A percentile compares a stretch with the other conserved stretches of the same genome.
phyloP scores from a whole-genome alignment of 2,329 filamentous ascomycete species.

The Aureobasidium sp. region DNA sequence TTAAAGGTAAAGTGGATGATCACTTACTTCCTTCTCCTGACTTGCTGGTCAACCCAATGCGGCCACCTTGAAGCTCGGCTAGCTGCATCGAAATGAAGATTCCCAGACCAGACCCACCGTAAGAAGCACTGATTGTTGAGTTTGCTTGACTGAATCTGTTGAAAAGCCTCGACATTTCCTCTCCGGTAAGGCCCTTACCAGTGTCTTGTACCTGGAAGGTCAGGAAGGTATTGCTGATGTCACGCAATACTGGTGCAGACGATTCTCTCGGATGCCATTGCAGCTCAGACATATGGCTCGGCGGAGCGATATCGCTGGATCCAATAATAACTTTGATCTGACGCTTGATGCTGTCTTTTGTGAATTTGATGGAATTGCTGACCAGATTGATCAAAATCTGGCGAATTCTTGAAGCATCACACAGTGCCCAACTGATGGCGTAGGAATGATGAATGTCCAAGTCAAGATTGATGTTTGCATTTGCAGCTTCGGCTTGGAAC shows the following conservation, averaged over 20 bases:
- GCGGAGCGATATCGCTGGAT: constrained; percentile 35
- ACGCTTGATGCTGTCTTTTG: constrained; percentile 31
- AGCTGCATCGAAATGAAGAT: constrained; percentile 73
- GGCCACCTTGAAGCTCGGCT: constrained; percentile 73
- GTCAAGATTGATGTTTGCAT: constrained; percentile 30
- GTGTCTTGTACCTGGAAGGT: constrained; percentile 41
- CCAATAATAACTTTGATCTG: constrained; percentile 43
- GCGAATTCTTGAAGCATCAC: constrained; percentile 30
- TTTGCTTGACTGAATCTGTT: constrained; percentile 68
- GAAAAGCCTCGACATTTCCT: constrained; percentile 57
- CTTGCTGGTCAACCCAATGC: constrained; percentile 68
- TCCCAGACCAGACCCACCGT: constrained; percentile 66
- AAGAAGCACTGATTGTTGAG: too few species aligned
- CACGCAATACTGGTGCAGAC: constrained; percentile 33
- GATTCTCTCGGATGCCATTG: background rate
- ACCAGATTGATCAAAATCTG: constrained; percentile 34
- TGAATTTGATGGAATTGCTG: constrained; percentile 33
- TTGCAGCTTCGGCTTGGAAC: constrained; percentile 34
- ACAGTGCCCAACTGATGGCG: constrained; percentile 30
- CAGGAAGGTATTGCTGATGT: constrained; percentile 39
- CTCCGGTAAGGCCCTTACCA: constrained; percentile 38
- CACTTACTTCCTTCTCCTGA: constrained; percentile 62
- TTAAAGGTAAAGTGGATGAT: too few species aligned
- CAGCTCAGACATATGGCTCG: constrained; percentile 27
- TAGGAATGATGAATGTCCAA: constrained; percentile 32